Evolutionary conservation across 2,329 filamentous ascomycete species (phyloP).

Genomic region (Diplodia scrobiculata): DNA sequence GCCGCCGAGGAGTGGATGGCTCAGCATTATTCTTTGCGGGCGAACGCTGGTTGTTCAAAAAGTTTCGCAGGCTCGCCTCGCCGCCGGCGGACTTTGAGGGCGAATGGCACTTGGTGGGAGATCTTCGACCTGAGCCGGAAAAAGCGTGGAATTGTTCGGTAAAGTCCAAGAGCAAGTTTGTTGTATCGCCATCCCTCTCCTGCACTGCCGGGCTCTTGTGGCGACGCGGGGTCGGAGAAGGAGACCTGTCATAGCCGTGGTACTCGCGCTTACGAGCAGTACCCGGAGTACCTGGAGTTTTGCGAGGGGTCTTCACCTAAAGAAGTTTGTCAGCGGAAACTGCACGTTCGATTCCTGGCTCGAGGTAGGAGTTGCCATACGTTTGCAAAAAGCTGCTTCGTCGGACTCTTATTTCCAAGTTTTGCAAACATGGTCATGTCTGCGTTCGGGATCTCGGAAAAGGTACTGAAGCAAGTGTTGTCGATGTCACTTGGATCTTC

Average conservation of each 20-base stretch:
- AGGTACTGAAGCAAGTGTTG: constrained; percentile 78
- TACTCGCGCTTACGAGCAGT: constrained; percentile 51
- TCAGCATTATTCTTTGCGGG: constrained; percentile 44
- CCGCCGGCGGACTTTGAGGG: constrained; percentile 54
- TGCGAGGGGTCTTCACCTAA: constrained; percentile 30
- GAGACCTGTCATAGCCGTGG: constrained; percentile 45
- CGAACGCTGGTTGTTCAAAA: constrained; percentile 47
- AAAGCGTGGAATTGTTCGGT: constrained; percentile 72
- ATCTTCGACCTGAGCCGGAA: constrained; percentile 46
- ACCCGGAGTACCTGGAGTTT: constrained; percentile 48
- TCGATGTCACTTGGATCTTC: constrained; percentile 50
- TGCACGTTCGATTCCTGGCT: background rate
- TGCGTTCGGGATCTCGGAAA: constrained; percentile 75
- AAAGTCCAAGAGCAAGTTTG: constrained; percentile 83
- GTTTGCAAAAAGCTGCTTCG: constrained; percentile 40
- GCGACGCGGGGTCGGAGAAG: constrained; percentile 58
- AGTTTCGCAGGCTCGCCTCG: constrained; percentile 53
- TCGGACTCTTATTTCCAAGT: constrained; percentile 60
- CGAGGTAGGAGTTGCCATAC: background rate
- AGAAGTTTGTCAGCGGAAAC: constrained; percentile 20
- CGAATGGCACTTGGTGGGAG: constrained; percentile 48
- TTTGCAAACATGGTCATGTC: constrained; percentile 82
- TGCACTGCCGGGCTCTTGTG: constrained; percentile 49
- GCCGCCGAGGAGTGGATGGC: constrained; percentile 56
- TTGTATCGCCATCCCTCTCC: constrained; percentile 57